Conservation (phyloP, 345 rosid species). For the Salix brachista region DNA sequence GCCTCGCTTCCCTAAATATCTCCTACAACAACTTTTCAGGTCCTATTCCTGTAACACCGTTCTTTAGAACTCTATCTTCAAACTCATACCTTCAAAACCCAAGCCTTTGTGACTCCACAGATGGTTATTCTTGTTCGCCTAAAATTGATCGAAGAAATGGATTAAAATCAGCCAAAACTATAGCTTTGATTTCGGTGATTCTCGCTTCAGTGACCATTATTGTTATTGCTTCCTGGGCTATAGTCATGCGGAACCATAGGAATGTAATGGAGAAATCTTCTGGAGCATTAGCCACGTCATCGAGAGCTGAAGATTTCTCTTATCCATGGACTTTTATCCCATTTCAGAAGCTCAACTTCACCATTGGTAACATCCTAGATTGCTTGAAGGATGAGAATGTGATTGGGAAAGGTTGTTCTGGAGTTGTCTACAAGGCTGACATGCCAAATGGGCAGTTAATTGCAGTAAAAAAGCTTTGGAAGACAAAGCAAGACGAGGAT, state of each 20-base stretch:
- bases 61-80: slow-evolving; percentile 66
- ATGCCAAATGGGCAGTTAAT: slow-evolving; percentile 71
- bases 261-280: slow-evolving; percentile 51
- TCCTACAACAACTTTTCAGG: slow-evolving; percentile 89
- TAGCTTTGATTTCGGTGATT: slow-evolving; percentile 60
- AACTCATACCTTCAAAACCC: slow-evolving; percentile 62
- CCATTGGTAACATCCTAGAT: slow-evolving; percentile 66
- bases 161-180: slow-evolving; percentile 60
- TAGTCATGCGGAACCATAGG: slow-evolving; percentile 54
- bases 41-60: slow-evolving; percentile 82
- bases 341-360: slow-evolving; percentile 71
- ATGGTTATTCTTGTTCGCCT: slow-evolving; percentile 77
- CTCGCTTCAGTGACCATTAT: slow-evolving; percentile 56
- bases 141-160: slow-evolving; percentile 31
- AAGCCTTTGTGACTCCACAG: slow-evolving; percentile 55
- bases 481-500: slow-evolving; percentile 54
- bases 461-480: slow-evolving; percentile 93
- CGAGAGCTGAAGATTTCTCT: slow-evolving; percentile 76
- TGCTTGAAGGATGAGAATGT: slow-evolving; percentile 78
- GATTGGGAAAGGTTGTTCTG: slow-evolving; percentile 94
- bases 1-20: slow-evolving; percentile 80
- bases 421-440: slow-evolving; percentile 81
- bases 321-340: slow-evolving; percentile 98
- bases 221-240: slow-evolving; percentile 57
- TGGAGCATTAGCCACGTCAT: slow-evolving; percentile 31